Evolutionary conservation across 2,329 filamentous ascomycete genomes (phyloP).

Genomic region (Ceratocystis cacaofunesta): DNA sequence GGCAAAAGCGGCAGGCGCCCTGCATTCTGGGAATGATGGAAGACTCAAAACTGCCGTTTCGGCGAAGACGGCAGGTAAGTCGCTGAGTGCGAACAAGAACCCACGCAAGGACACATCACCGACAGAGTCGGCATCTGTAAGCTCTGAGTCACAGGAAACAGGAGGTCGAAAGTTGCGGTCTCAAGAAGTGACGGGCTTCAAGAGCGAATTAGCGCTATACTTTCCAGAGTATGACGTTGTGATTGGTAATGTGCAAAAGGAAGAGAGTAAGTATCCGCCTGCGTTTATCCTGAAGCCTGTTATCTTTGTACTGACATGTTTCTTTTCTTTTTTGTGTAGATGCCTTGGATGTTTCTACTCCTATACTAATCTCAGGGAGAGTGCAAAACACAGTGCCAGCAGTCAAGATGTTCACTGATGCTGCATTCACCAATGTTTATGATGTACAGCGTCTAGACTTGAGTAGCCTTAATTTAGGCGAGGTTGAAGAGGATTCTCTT

Average conservation of each 20-base stretch:
- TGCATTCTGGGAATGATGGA: background rate
- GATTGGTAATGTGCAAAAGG: slow-evolving; percentile 69
- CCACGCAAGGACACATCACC: background rate
- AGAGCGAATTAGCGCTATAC: slow-evolving; percentile 81
- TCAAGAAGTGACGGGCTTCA: slow-evolving; percentile 70
- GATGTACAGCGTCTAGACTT: slow-evolving; percentile 44
- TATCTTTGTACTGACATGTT: background rate
- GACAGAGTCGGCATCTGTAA: slow-evolving; percentile 25
- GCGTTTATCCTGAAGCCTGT: background rate
- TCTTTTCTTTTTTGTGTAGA: slow-evolving; percentile 34
- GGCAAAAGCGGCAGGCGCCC: background rate
- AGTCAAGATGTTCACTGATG: slow-evolving; percentile 30
- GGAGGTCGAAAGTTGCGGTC: slow-evolving; percentile 70
- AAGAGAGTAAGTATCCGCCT: slow-evolving; percentile 47
- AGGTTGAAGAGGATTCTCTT: slow-evolving; percentile 37
- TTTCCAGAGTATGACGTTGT: slow-evolving; percentile 92
- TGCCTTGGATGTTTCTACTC: slow-evolving; percentile 55
- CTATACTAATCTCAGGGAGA: slow-evolving; percentile 41
- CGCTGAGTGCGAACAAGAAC: background rate
- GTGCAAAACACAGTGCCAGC: background rate
- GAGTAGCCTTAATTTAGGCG: slow-evolving; percentile 34
- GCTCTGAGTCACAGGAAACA: slow-evolving; percentile 38
- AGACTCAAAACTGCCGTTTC: background rate
- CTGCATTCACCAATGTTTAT: slow-evolving; percentile 40
- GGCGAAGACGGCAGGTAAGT: background rate